Evolutionary conservation across 129 eudicot species (phyloP), one percentile per base, ranked within the genome.

Genomic region (Erigeron canadensis): DNA sequence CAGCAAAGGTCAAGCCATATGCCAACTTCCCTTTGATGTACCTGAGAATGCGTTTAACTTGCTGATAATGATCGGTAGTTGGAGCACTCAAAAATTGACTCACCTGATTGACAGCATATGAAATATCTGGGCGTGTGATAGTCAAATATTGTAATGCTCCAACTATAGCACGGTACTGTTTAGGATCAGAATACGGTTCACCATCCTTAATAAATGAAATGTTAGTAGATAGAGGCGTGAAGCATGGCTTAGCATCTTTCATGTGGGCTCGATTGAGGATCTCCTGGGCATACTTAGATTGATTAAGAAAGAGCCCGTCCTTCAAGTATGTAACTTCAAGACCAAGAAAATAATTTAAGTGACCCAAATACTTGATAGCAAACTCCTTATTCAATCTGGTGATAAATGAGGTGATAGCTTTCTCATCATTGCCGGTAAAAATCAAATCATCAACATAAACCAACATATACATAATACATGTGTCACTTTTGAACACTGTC

Each of bases 1-100:
- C 3, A 19, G 34, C 0, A 56, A 56, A 56, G 3, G 62, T 4
- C 34, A 56, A 19, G 11, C 28, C 34, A 11, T 56, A 56, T 3
- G 62, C 28, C 28, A 56, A 17, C 8, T 37, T 56, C 62, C 62
- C 66, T 23, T 59, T 59, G 23, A 17, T 28, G n/a, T 59, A 23
- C 64, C 64, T 3, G 13, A 59, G 41, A 21, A 59, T 59, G 2
- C 64, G 16, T 59, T 59, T 55, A 18, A 55, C 37, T 2, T 2
- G 10, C 28, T 55, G 61, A 17, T 5, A 57, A 21, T 57, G 63
- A 60, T 34, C 42, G 10, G 2, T 10, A 11, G 65, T 60, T 23
- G 65, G 65, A 60, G 65, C 43, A 23, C n/a, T 10, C 17, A 58
- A 58, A 58, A 58, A 58, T 58, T 58, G 39, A 60, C 43, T 23